Evolutionary conservation across 441 rosid genomes (phyloP).

Genomic region (Erodium chrysanthum): DNA sequence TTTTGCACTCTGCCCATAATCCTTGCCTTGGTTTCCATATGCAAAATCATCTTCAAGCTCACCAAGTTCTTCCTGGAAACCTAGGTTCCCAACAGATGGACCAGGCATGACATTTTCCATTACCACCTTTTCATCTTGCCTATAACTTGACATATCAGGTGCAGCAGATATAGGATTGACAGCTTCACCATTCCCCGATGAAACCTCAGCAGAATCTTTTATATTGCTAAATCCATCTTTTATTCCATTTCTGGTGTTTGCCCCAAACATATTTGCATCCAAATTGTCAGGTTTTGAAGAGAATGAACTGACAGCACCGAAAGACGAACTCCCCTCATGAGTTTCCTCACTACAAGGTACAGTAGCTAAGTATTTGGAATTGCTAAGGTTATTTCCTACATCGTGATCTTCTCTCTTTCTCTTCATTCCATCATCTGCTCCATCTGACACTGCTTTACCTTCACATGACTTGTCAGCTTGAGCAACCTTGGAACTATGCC

Average conservation of each 20-base stretch:
- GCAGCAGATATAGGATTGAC: slow-evolving; percentile 23
- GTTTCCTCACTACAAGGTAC: slow-evolving; percentile 27
- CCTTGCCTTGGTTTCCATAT: slow-evolving; percentile 32
- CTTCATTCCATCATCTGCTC: slow-evolving; percentile 45
- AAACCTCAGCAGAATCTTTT: slow-evolving; percentile 16
- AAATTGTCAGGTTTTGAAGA: slow-evolving; percentile 26
- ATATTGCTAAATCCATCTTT: neutral
- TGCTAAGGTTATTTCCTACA: slow-evolving; percentile 26
- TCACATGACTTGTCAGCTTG: slow-evolving; percentile 28
- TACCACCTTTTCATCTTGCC: slow-evolving; percentile 53
- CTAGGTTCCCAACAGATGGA: slow-evolving; percentile 28
- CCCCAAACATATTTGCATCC: slow-evolving; percentile 21
- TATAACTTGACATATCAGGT: neutral
- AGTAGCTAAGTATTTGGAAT: slow-evolving; percentile 24
- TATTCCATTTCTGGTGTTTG: slow-evolving; percentile 18
- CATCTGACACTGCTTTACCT: slow-evolving; percentile 31
- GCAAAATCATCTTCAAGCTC: slow-evolving; percentile 59
- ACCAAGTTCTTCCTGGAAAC: slow-evolving; percentile 44
- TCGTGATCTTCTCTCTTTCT: slow-evolving; percentile 48
- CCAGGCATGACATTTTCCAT: slow-evolving; percentile 50
- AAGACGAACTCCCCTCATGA: slow-evolving; percentile 25
- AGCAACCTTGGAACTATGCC: slow-evolving; percentile 28
- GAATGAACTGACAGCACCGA: slow-evolving; percentile 30
- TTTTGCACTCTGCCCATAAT: slow-evolving; percentile 20
- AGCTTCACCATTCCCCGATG: slow-evolving; percentile 23